These are phyloP conservation scores for Adansonia madagascariensis DNA, from an alignment of 441 rosid genomes.

Conservation along the genomic window DNA sequence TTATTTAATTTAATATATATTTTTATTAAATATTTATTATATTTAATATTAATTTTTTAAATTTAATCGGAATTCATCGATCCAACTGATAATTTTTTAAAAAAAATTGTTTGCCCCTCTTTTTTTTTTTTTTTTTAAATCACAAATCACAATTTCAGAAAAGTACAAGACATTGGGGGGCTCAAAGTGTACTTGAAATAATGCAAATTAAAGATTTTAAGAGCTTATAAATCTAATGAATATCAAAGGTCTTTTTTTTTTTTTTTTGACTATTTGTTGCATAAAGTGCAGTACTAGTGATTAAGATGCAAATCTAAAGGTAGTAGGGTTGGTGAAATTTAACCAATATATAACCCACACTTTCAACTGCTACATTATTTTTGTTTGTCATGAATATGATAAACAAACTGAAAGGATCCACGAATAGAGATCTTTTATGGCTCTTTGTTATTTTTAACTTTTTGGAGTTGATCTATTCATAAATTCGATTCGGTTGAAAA, in stretches of 20 bases:
- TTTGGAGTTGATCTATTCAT: too few species aligned
- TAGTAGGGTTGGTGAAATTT: conserved; percentile 26
- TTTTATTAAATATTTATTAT: too few species aligned
- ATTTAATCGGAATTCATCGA: too few species aligned
- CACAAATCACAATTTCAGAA: conserved; percentile 23
- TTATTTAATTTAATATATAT: too few species aligned
- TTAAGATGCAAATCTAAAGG: conserved; percentile 55
- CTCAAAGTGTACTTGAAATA: background rate
- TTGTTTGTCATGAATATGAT: conserved; percentile 15
- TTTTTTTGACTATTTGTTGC: conserved; percentile 47
- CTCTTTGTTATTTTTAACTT: background rate
- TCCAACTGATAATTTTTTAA: too few species aligned
- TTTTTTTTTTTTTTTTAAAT: background rate
- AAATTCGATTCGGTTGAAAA: too few species aligned
- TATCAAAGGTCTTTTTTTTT: conserved; percentile 23
- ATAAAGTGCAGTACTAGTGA: conserved; percentile 48
- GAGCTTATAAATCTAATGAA: conserved; percentile 37
- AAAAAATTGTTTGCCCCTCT: too few species aligned
- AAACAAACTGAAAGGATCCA: conserved; percentile 30
- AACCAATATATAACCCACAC: conserved; percentile 11
- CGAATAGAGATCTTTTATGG: conserved; percentile 27
- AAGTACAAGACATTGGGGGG: background rate
- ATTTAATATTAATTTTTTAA: too few species aligned
- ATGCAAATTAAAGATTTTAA: conserved; percentile 10
- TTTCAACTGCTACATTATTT: conserved; percentile 23